Base-by-base conservation (phyloP, 177 flowering plant genomes). In the Vitis hybrid region DNA sequence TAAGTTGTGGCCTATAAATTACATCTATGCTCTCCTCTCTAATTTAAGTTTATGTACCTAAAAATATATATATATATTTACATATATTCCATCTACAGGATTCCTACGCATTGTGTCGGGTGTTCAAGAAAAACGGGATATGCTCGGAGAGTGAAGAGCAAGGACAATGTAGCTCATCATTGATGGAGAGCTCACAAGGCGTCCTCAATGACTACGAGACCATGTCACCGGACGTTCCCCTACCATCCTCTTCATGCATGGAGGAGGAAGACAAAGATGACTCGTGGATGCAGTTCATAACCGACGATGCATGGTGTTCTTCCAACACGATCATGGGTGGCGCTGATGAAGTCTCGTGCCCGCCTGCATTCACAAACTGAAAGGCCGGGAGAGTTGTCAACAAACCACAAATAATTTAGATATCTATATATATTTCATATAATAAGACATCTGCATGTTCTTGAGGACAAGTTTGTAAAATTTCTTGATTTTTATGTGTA, bases 261-360 rank as follows among this genome's bases (percentile, higher is more conserved):
- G 95, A 88, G 0, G 90, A 85, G 58, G 90, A 86, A 11, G 93
- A 91, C 58, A 89, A 87, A 69, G 96, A 91, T 62, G 93, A 91
- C 34, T 87, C 88, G 56, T 91, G 96, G 96, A 91, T 91, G 96
- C 91, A 91, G 72, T 91, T 91, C 81, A 89, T 91, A 65, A 87
- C 89, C 10, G 96, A 87, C 4, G 96, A 90, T 71, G 85, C 88
- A 52, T 89, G 96, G 95, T 86, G 82, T 69, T 80, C 87, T 57
- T 75, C 92, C 10, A 81, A 40, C 60, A 15, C 63, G 56, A 50
- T 76, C 4, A 21, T 58, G 5, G 19, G 56, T 5, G 78, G 73
- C 26, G 80, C 77, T 1, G 85, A 79, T 60, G 83, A 82, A 59
- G 34, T 74, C 14, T 70, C 87, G 21, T 70, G 64, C 32, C 21